Conservation (phyloP, 2,329 filamentous ascomycete species). For the Neonectria sp. region DNA sequence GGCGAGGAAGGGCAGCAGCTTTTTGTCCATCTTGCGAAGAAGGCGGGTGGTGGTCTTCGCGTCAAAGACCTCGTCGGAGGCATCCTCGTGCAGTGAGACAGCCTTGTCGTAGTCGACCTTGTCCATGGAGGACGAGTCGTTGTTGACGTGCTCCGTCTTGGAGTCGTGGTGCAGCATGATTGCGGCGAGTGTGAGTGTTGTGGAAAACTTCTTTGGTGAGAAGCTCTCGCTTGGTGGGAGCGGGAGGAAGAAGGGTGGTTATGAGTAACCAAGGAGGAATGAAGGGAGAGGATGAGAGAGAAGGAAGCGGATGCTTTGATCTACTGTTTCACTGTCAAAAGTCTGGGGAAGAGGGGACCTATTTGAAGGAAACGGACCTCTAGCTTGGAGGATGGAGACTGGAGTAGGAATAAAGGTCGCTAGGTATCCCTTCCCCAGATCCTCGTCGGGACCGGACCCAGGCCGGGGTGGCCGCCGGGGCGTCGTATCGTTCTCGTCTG, state of each 20-base stretch:
- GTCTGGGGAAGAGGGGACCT: slow-evolving; percentile 42
- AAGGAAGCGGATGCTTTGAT: slow-evolving; percentile 42
- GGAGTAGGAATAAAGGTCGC: no score
- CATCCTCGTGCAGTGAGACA: slow-evolving; percentile 44
- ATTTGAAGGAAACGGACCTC: slow-evolving; percentile 34
- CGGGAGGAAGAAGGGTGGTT: slow-evolving; percentile 13
- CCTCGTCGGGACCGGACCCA: slow-evolving; percentile 5
- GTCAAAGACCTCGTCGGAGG: slow-evolving; percentile 49
- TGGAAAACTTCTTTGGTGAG: slow-evolving; percentile 16
- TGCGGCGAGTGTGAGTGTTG: slow-evolving; percentile 7
- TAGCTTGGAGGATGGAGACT: background rate
- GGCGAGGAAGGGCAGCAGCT: slow-evolving; percentile 72
- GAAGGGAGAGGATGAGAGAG: slow-evolving; percentile 29
- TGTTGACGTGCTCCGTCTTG: slow-evolving; percentile 30
- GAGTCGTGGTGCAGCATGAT: slow-evolving; percentile 39
- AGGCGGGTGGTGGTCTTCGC: slow-evolving; percentile 62
- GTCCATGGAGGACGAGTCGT: slow-evolving; percentile 46
- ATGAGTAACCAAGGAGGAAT: slow-evolving; percentile 20
- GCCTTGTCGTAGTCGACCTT: slow-evolving; percentile 48
- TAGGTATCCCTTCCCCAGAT: slow-evolving; percentile 14
- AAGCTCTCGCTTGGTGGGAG: slow-evolving; percentile 20
- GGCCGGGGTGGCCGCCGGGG: slow-evolving; percentile 18
- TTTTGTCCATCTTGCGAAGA: slow-evolving; percentile 67
- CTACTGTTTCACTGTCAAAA: slow-evolving; percentile 34
- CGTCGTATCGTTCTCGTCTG: slow-evolving; percentile 4